phyloP scores from a whole-genome alignment of 768 basidiomycete species.

The Pleurotus pulmonarius region DNA sequence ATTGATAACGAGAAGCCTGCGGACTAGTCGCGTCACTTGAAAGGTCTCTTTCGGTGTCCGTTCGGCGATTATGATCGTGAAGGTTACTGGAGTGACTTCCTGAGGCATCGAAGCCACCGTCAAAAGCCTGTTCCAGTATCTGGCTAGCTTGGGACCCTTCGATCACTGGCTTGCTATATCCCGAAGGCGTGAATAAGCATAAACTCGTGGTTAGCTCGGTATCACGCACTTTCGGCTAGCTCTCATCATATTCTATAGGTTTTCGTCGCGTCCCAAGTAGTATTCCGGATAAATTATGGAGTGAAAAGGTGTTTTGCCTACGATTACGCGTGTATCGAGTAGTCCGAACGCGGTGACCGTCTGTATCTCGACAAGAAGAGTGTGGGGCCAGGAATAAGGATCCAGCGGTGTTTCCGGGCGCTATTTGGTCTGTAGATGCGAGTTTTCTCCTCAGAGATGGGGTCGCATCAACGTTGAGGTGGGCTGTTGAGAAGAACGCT shows the following conservation, averaged over 20 bases:
- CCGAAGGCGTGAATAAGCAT: not conserved
- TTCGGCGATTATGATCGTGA: conserved; percentile 15
- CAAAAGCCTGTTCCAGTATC: conserved; percentile 43
- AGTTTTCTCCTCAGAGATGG: too few relatives aligned
- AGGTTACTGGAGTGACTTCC: conserved; percentile 12
- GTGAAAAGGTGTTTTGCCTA: too few relatives aligned
- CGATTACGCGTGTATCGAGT: too few relatives aligned
- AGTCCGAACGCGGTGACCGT: too few relatives aligned
- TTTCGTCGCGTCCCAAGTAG: not conserved
- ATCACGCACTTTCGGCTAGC: not conserved
- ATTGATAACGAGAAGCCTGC: conserved; percentile 44
- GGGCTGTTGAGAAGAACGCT: too few relatives aligned
- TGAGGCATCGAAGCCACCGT: conserved; percentile 17
- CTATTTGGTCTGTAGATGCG: too few relatives aligned
- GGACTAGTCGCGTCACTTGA: not conserved
- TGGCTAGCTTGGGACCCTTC: conserved; percentile 55
- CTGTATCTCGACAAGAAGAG: too few relatives aligned
- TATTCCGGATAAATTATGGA: too few relatives aligned
- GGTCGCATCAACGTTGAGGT: too few relatives aligned
- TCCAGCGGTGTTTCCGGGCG: too few relatives aligned
- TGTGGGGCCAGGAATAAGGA: too few relatives aligned
- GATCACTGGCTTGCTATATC: conserved; percentile 29
- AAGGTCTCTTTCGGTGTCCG: conserved; percentile 11
- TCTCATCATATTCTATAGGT: not conserved
- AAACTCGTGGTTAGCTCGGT: not conserved